Percentiles rank a stretch among this genome's conserved stretches.
Evolutionary conservation across 495 filamentous ascomycete species (phyloP).

Genomic region (Penicillium canescens): DNA sequence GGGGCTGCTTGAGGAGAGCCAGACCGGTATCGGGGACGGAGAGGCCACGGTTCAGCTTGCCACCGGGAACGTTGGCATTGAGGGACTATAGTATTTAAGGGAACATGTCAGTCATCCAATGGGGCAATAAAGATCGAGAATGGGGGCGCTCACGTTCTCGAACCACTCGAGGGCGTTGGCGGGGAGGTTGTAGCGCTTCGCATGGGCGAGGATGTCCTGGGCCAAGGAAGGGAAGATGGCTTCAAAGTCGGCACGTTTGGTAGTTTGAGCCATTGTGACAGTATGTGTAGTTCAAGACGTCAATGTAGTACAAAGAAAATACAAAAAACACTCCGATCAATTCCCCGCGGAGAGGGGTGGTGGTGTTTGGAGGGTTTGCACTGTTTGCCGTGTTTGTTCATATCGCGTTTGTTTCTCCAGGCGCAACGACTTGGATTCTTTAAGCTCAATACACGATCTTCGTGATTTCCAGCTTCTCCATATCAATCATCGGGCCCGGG

Average conservation of each 20-base stretch:
- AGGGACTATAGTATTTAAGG: conserved; percentile 55
- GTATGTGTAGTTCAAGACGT: neutral
- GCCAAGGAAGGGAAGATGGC: conserved; percentile 78
- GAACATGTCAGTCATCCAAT: neutral
- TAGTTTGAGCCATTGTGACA: conserved; percentile 60
- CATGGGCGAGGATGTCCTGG: conserved; percentile 73
- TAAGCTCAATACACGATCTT: neutral
- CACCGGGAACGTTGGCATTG: conserved; percentile 82
- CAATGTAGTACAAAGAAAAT: conserved; percentile 4
- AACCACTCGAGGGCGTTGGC: conserved; percentile 84
- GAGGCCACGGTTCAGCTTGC: conserved; percentile 98
- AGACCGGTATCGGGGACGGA: conserved; percentile 90
- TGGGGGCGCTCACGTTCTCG: conserved; percentile 60
- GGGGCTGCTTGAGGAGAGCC: conserved; percentile 69
- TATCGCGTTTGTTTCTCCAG: neutral
- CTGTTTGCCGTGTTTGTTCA: conserved; percentile 2
- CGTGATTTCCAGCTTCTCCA: neutral
- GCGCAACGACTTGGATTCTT: conserved; percentile 2
- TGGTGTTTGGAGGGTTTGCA: conserved; percentile 31
- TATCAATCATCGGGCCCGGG: no score
- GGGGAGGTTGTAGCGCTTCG: conserved; percentile 77
- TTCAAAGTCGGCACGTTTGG: conserved; percentile 83
- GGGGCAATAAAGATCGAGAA: neutral
- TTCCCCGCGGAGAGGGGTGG: conserved; percentile 17
- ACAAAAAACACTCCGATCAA: conserved; percentile 1